Base-by-base conservation (phyloP, 176 grass and related monocot genomes). In the Canna indica region DNA sequence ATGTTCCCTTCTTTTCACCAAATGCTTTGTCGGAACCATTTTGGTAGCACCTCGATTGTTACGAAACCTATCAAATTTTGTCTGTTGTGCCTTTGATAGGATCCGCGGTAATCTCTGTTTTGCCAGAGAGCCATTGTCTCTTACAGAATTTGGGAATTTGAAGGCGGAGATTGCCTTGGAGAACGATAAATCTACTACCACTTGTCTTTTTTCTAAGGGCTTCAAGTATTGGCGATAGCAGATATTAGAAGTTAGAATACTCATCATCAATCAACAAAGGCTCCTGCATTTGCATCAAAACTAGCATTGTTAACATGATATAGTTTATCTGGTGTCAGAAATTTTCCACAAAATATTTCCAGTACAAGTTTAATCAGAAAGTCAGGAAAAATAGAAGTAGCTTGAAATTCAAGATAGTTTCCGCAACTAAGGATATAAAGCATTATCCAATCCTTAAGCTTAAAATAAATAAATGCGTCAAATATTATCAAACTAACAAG, bases 11-110 rank as follows among this genome's bases (percentile, higher is more conserved):
- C n/a, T n/a, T 67, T 72, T 86, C 22, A 72, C 63, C 78, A 90
- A 79, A 52, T 86, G 77, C 46, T 48, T 84, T 18, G 88, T 91
- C 2, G 88, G 83, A 39, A 96, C 88, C 91, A 96, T 96, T 73
- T 86, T 96, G 50, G 31, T 84, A 38, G 67, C 74, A 0, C 81
- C 59, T 16, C 85, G 83, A 84, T 91, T 84, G 54, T 80, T 78
- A 69, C 52, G 59, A 47, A 76, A 81, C 74, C 81, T 91, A 29
- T 88, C 78, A 7, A 80, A 75, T 28, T 96, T 83, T 0, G 47
- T 53, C 13, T 74, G 81, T 54, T 75, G 77, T 27, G 67, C 87
- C 68, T 87, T 68, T 77, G 76, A 69, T 13, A 72, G 50, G 59
- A 91, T 76, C 46, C 62, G 73, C 9, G 78, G 50, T 61, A 58